These are phyloP conservation scores for Sedum album DNA, from an alignment of 164 flowering plant species.

Conservation along the genomic window DNA sequence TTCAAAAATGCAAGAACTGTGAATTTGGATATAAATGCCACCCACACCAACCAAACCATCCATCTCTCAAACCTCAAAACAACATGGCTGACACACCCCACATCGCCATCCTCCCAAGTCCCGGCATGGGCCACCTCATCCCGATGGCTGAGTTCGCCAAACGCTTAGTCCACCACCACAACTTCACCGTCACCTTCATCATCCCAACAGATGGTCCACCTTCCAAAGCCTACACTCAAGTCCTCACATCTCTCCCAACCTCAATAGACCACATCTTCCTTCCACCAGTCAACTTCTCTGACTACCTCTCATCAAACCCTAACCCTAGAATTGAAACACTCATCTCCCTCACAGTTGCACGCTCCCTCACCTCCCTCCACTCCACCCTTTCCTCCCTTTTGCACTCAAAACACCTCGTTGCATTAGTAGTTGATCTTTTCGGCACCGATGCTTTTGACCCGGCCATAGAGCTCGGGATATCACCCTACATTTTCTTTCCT, in stretches of 20 bases:
- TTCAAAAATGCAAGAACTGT: too few relatives aligned
- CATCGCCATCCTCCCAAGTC: constrained; percentile 11
- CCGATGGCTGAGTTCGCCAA: constrained; percentile 27
- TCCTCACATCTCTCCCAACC: constrained; percentile 27
- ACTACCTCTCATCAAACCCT: constrained; percentile 24
- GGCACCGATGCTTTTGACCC: constrained; percentile 31
- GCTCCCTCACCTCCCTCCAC: constrained; percentile 33
- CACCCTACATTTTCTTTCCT: constrained; percentile 39
- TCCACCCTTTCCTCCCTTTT: constrained; percentile 8
- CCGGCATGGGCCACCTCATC: constrained; percentile 34
- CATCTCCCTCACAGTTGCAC: constrained; percentile 27
- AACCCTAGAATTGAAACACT: constrained; percentile 20
- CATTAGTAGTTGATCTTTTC: constrained; percentile 45
- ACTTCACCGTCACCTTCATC: constrained; percentile 31
- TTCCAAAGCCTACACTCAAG: constrained; percentile 18
- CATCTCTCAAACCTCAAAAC: neutral
- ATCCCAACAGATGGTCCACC: constrained; percentile 28
- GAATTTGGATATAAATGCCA: too few relatives aligned
- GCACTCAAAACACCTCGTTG: constrained; percentile 8
- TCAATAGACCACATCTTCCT: constrained; percentile 23
- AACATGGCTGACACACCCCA: neutral
- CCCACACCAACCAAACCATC: neutral
- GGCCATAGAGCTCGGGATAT: constrained; percentile 26
- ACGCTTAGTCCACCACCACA: constrained; percentile 21
- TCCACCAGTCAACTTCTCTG: constrained; percentile 25